phyloP scores from a whole-genome alignment of 1,284 basidiomycete genomes.

The Schizopora paradoxa region DNA sequence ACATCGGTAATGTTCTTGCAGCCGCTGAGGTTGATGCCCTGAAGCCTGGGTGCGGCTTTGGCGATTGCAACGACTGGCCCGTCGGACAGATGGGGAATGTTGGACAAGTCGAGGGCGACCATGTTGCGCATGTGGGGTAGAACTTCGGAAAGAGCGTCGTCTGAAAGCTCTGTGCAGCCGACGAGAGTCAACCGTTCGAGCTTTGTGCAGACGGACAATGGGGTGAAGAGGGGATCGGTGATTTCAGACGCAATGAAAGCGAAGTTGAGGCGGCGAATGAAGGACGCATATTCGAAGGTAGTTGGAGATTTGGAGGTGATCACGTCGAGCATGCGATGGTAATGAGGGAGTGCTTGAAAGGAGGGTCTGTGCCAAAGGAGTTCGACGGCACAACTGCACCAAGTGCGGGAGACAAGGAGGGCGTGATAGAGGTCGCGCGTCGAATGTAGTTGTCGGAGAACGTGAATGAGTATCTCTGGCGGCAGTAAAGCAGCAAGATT shows the following conservation, averaged over 20 bases:
- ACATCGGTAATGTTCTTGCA: slow-evolving; percentile 80
- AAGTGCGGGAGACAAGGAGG: slow-evolving; percentile 82
- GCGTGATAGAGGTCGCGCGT: slow-evolving; percentile 71
- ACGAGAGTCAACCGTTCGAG: slow-evolving; percentile 92
- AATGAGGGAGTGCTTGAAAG: slow-evolving; percentile 64
- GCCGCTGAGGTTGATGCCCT: slow-evolving; percentile 88
- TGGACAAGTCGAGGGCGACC: slow-evolving; percentile 86
- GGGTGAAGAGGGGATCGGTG: slow-evolving; percentile 72
- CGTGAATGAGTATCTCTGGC: slow-evolving; percentile 90
- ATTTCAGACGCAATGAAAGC: slow-evolving; percentile 68
- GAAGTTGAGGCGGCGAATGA: slow-evolving; percentile 91
- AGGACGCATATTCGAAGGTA: slow-evolving; percentile 84
- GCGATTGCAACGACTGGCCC: slow-evolving; percentile 70
- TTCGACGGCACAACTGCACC: slow-evolving; percentile 96
- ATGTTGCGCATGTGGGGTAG: slow-evolving; percentile 71
- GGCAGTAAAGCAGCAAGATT: slow-evolving; percentile 69
- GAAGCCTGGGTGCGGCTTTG: slow-evolving; percentile 66
- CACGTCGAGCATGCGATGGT: slow-evolving; percentile 74
- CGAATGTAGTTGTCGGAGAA: slow-evolving; percentile 79
- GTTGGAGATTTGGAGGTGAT: slow-evolving; percentile 54
- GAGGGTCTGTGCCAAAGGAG: slow-evolving; percentile 92
- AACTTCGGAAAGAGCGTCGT: slow-evolving; percentile 62
- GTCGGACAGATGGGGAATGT: slow-evolving; percentile 67
- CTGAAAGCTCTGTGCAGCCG: slow-evolving; percentile 72
- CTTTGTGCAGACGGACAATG: slow-evolving; percentile 73